A percentile compares a stretch with the other conserved stretches of the same genome.
These are phyloP conservation scores for Sanguinoderma infundibulare DNA, from an alignment of 1,284 basidiomycete species.

Conservation along the genomic window DNA sequence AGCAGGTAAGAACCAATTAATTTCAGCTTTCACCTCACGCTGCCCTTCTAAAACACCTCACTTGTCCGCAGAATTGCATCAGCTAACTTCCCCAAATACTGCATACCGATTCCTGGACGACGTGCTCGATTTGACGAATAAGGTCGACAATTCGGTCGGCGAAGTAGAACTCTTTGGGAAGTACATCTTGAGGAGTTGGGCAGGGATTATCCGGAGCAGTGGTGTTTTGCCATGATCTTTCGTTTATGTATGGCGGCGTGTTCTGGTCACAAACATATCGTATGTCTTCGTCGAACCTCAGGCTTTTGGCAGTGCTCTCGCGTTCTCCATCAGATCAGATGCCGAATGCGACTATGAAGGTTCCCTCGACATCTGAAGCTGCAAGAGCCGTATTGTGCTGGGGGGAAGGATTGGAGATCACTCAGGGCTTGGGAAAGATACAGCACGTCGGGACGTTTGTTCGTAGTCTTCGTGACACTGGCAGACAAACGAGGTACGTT, in stretches of 20 bases:
- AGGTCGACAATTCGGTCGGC: constrained; percentile 46
- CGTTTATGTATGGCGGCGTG: neutral
- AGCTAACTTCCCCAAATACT: constrained; percentile 70
- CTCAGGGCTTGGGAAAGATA: too few relatives aligned
- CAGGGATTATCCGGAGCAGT: constrained; percentile 66
- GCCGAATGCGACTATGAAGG: too few relatives aligned
- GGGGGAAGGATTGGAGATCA: too few relatives aligned
- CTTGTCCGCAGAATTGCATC: constrained; percentile 63
- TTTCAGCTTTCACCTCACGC: neutral
- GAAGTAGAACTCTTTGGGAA: constrained; percentile 57
- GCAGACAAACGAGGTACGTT: too few relatives aligned
- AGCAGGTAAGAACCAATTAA: constrained; percentile 48
- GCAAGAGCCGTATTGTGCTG: too few relatives aligned
- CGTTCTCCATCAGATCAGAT: too few relatives aligned
- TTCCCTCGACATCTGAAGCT: too few relatives aligned
- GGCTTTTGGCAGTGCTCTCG: too few relatives aligned
- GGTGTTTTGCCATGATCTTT: constrained; percentile 45
- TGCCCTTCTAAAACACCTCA: neutral
- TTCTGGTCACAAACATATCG: too few relatives aligned
- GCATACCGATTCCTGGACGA: constrained; percentile 66
- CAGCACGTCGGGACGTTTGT: too few relatives aligned
- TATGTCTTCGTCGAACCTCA: too few relatives aligned
- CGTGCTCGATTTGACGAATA: constrained; percentile 53
- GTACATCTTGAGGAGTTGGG: constrained; percentile 71
- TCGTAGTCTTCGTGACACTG: too few relatives aligned